phyloP scores from a whole-genome alignment of 371 early-diverging fungal genomes.

The Coemansia sp. region DNA sequence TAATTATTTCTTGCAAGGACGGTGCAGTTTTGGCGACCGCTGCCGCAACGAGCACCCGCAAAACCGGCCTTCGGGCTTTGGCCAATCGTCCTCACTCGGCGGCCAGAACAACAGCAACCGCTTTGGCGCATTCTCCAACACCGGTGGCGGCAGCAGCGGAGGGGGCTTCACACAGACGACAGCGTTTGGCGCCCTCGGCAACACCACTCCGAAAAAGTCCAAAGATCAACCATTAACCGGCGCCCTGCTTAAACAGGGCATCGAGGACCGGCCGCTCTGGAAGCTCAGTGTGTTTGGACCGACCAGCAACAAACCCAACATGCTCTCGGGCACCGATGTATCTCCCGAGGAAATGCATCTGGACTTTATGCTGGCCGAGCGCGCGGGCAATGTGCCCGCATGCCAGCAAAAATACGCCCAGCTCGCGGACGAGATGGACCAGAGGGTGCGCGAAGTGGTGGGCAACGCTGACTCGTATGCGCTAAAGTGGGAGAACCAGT shows the following conservation, averaged over 20 bases:
- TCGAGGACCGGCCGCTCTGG: slow-evolving; percentile 36
- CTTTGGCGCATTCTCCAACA: slow-evolving; percentile 5
- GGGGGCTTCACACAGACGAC: slow-evolving; percentile 14
- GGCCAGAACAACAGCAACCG: slow-evolving; percentile 7
- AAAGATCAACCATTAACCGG: slow-evolving; percentile 1
- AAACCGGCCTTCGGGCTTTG: slow-evolving; percentile 36
- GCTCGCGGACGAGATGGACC: slow-evolving; percentile 17
- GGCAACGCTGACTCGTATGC: slow-evolving; percentile 12
- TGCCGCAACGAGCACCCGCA: slow-evolving; percentile 51
- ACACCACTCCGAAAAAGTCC: not conserved
- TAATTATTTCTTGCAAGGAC: slow-evolving; percentile 48
- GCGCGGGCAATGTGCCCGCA: slow-evolving; percentile 1
- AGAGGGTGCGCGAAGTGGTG: slow-evolving; percentile 10
- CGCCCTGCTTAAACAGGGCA: slow-evolving; percentile 2
- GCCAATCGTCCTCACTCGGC: slow-evolving; percentile 36
- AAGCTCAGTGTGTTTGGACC: slow-evolving; percentile 35
- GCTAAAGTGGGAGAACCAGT: slow-evolving; percentile 20
- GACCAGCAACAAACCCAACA: slow-evolving; percentile 17
- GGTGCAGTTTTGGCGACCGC: slow-evolving; percentile 44
- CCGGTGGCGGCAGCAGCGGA: not conserved
- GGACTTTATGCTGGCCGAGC: slow-evolving; percentile 20
- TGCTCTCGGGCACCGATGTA: slow-evolving; percentile 38
- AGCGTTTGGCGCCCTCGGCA: slow-evolving; percentile 7
- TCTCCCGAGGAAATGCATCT: slow-evolving; percentile 46
- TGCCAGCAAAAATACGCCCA: slow-evolving; percentile 32